Conservation (phyloP, 306 rosid genomes). For the Leucaena leucocephala region DNA sequence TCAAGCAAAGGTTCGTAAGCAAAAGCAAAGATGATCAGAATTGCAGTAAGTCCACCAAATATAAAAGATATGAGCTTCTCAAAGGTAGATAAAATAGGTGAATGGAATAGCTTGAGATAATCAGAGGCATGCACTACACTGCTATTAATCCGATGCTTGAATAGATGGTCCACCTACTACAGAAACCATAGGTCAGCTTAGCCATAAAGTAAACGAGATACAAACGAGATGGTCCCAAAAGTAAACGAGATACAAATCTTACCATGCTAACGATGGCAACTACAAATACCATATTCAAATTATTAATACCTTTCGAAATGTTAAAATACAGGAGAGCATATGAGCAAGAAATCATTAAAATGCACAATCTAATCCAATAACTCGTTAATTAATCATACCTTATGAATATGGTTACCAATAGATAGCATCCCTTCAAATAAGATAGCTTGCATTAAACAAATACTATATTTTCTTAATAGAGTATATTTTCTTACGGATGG, state of each 20-base stretch:
- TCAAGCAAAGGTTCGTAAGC: conserved; percentile 91
- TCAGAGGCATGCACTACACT: conserved; percentile 81
- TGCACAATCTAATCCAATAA: conserved; percentile 13
- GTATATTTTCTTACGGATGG: neutral
- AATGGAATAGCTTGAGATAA: conserved; percentile 87
- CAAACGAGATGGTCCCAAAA: too few species aligned
- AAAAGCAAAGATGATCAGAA: conserved; percentile 83
- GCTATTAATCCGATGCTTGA: conserved; percentile 76
- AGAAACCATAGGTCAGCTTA: conserved; percentile 29
- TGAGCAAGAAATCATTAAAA: neutral
- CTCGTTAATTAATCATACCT: conserved; percentile 5
- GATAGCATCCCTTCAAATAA: conserved; percentile 6
- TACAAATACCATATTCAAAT: too few species aligned
- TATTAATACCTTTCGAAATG: too few species aligned
- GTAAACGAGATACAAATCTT: neutral
- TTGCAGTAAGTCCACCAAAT: conserved; percentile 94
- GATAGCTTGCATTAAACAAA: neutral
- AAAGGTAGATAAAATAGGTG: conserved; percentile 78
- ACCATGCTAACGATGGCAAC: too few species aligned
- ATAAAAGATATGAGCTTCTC: conserved; percentile 92
- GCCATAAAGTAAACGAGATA: neutral
- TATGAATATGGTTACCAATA: conserved; percentile 1
- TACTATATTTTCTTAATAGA: neutral
- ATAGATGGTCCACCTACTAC: conserved; percentile 71
- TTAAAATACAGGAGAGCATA: neutral